Evolutionary conservation across 352 stramenopile genomes (phyloP).

Genomic region (Peronospora destructor): DNA sequence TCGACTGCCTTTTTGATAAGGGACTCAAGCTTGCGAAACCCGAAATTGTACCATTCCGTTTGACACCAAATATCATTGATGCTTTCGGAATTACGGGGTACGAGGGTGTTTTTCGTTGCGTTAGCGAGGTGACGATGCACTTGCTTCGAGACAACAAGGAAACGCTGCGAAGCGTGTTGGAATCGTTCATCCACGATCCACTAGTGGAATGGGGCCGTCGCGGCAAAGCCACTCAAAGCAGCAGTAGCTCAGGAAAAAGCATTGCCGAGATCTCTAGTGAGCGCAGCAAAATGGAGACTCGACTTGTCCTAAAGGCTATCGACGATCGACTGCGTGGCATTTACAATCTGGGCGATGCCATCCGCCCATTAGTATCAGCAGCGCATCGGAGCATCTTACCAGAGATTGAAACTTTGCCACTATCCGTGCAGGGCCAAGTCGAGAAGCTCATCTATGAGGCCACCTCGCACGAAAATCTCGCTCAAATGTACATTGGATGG

Average conservation of each 20-base stretch:
- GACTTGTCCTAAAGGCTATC: slow-evolving; percentile 85
- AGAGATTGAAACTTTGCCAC: slow-evolving; percentile 80
- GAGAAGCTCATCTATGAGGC: slow-evolving; percentile 92
- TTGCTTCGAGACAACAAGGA: slow-evolving; percentile 94
- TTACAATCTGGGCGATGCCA: slow-evolving; percentile 87
- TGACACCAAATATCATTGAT: slow-evolving; percentile 99
- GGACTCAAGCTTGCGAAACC: slow-evolving; percentile 92
- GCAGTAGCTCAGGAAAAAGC: slow-evolving; percentile 22
- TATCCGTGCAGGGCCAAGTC: slow-evolving; percentile 91
- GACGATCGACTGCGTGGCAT: slow-evolving; percentile 88
- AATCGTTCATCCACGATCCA: slow-evolving; percentile 99
- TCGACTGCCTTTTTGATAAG: slow-evolving; percentile 99
- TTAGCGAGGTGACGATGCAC: slow-evolving; percentile 88
- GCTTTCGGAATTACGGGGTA: slow-evolving; percentile 97
- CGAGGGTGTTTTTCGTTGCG: slow-evolving; percentile 91
- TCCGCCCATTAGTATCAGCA: slow-evolving; percentile 56
- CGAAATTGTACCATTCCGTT: slow-evolving; percentile 99
- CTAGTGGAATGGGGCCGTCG: slow-evolving; percentile 87
- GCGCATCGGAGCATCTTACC: slow-evolving; percentile 63
- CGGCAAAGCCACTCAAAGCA: slow-evolving; percentile 58
- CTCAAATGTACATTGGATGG: slow-evolving; percentile 94
- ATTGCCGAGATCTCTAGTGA: slow-evolving; percentile 49
- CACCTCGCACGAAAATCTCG: slow-evolving; percentile 87
- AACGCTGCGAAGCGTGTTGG: slow-evolving; percentile 96
- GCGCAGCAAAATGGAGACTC: slow-evolving; percentile 82